Conservation (phyloP, 495 filamentous ascomycete species). For the Podospora fimiseda region DNA sequence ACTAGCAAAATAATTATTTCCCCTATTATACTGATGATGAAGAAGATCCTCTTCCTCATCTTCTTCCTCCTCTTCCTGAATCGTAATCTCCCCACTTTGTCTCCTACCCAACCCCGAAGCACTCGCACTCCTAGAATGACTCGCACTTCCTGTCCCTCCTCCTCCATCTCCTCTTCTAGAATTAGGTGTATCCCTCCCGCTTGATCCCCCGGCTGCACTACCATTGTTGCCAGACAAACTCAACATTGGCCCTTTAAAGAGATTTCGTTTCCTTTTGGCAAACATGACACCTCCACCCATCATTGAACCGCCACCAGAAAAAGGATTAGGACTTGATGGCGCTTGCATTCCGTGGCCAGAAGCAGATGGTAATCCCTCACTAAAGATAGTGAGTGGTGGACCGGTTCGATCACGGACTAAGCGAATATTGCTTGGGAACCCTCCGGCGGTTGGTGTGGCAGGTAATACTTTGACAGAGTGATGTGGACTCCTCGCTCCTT, state of each 20-base stretch:
- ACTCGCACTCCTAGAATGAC: slow-evolving; percentile 46
- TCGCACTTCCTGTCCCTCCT: slow-evolving; percentile 23
- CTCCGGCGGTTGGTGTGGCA: slow-evolving; percentile 71
- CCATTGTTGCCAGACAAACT: slow-evolving; percentile 35
- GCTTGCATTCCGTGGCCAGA: slow-evolving; percentile 28
- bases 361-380: slow-evolving; percentile 39
- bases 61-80: slow-evolving; percentile 81
- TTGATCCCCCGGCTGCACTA: slow-evolving; percentile 26
- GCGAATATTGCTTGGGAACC: slow-evolving; percentile 83
- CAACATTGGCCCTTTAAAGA: slow-evolving; percentile 82
- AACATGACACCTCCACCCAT: slow-evolving; percentile 60
- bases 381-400: slow-evolving; percentile 43
- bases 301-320: slow-evolving; percentile 19
- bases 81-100: slow-evolving; percentile 60
- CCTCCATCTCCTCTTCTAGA: slow-evolving; percentile 14
- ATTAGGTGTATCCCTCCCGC: neutral
- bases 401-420: slow-evolving; percentile 58
- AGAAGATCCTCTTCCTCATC: slow-evolving; percentile 37
- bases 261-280: slow-evolving; percentile 78
- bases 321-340: slow-evolving; percentile 39
- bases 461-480: slow-evolving; percentile 90
- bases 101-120: slow-evolving; percentile 45
- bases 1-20: neutral
- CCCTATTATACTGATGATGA: slow-evolving; percentile 11
- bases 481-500: slow-evolving; percentile 66